phyloP scores from a whole-genome alignment of 345 rosid genomes.

The Psidium friedrichsthalianum region DNA sequence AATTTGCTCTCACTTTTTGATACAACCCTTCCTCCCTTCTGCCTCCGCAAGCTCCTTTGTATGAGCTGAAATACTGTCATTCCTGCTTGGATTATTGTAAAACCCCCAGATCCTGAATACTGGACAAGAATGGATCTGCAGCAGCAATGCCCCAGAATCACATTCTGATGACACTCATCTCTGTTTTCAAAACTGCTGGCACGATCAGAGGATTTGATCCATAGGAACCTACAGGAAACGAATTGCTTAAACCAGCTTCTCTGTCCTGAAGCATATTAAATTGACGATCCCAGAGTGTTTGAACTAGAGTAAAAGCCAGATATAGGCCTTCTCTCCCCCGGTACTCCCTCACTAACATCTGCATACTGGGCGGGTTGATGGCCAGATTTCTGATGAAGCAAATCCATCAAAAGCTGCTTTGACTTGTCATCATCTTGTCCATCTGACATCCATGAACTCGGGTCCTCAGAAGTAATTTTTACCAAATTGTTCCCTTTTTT shows the following conservation, averaged over 20 bases:
- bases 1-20: conserved; percentile 13
- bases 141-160: conserved; percentile 18
- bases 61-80: conserved; percentile 7
- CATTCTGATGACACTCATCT: conserved; percentile 20
- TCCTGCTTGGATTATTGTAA: conserved; percentile 16
- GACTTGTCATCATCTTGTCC: conserved; percentile 46
- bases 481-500: conserved; percentile 27
- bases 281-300: conserved; percentile 18
- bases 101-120: conserved; percentile 12
- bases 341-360: conserved; percentile 14
- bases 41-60: conserved; percentile 19
- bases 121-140: conserved; percentile 13
- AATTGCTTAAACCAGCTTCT: conserved; percentile 29
- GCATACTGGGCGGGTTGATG: conserved; percentile 19
- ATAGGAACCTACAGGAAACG: conserved; percentile 31
- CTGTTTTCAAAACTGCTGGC: conserved; percentile 11
- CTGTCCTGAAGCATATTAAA: conserved; percentile 18
- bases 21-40: conserved; percentile 18
- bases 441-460: conserved; percentile 53
- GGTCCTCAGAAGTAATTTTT: conserved; percentile 25
- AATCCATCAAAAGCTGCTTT: conserved; percentile 40
- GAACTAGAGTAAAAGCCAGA: conserved; percentile 25
- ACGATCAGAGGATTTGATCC: conserved; percentile 31
- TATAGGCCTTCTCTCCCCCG: conserved; percentile 20
- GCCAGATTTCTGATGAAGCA: conserved; percentile 43